phyloP scores from a whole-genome alignment of 2,329 filamentous ascomycete species.

The Aspergillus sp. region DNA sequence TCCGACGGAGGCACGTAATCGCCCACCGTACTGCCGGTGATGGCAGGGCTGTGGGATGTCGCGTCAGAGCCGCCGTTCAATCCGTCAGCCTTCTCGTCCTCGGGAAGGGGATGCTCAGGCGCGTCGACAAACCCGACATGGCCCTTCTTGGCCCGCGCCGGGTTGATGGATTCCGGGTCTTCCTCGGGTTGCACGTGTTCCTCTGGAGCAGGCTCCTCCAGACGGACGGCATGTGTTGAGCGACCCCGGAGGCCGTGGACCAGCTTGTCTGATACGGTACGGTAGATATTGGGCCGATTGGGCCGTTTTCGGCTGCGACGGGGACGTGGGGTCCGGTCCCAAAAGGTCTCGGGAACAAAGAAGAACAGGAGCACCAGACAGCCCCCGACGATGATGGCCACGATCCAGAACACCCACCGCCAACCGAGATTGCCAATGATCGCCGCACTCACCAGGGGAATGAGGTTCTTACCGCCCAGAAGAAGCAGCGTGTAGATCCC shows the following conservation, averaged over 20 bases:
- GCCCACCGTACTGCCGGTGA: constrained; percentile 1
- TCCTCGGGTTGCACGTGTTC: background rate
- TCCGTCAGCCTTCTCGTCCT: constrained; percentile 13
- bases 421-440: constrained; percentile 76
- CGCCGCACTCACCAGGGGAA: constrained; percentile 81
- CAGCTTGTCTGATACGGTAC: constrained; percentile 38
- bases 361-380: constrained; percentile 73
- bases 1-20: constrained; percentile 1
- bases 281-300: constrained; percentile 30
- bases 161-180: constrained; percentile 7
- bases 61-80: background rate
- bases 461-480: constrained; percentile 85
- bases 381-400: constrained; percentile 74
- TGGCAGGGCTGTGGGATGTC: background rate
- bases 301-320: constrained; percentile 41
- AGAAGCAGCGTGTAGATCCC: constrained; percentile 90
- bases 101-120: background rate
- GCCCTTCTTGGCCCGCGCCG: constrained; percentile 34
- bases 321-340: constrained; percentile 73
- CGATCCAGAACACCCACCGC: constrained; percentile 91
- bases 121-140: constrained; percentile 58
- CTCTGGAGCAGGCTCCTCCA: constrained; percentile 14
- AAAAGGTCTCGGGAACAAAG: constrained; percentile 93
- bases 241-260: constrained; percentile 34
- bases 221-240: constrained; percentile 19